Percentiles rank a stretch among this genome's conserved stretches.
Evolutionary conservation across 495 filamentous ascomycete genomes (phyloP).

Genomic region (Penicillium atrosanguineum): DNA sequence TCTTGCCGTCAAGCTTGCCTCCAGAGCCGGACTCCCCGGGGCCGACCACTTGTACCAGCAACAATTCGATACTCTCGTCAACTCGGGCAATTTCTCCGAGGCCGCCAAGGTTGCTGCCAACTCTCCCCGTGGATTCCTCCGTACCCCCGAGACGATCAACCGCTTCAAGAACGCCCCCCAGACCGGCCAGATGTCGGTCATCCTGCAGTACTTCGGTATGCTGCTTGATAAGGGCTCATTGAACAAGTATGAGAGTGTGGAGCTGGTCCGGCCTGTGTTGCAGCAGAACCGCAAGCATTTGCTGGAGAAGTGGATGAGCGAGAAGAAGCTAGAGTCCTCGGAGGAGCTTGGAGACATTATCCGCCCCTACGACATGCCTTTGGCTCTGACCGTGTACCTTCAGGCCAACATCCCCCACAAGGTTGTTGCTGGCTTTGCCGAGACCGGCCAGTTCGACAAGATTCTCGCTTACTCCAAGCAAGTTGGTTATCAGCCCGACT

Average conservation of each 20-base stretch:
- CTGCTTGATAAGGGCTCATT: slow-evolving; percentile 90
- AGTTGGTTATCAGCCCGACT: slow-evolving; percentile 86
- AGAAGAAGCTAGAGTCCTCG: slow-evolving; percentile 91
- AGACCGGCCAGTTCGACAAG: slow-evolving; percentile 93
- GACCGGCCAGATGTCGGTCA: slow-evolving; percentile 77
- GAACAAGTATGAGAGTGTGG: slow-evolving; percentile 89
- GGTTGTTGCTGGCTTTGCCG: slow-evolving; percentile 89
- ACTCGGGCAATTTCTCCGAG: slow-evolving; percentile 71
- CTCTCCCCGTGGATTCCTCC: slow-evolving; percentile 92
- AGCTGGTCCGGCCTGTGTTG: slow-evolving; percentile 88
- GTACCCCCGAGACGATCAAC: slow-evolving; percentile 90
- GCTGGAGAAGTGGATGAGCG: slow-evolving; percentile 94
- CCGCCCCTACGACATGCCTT: slow-evolving; percentile 77
- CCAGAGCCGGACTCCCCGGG: slow-evolving; percentile 86
- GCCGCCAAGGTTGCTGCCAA: slow-evolving; percentile 95
- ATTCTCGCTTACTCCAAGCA: slow-evolving; percentile 87
- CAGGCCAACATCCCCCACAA: slow-evolving; percentile 85
- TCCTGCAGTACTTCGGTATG: slow-evolving; percentile 97
- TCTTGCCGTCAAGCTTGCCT: slow-evolving; percentile 92
- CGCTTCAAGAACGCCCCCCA: slow-evolving; percentile 82
- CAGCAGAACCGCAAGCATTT: slow-evolving; percentile 92
- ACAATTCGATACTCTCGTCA: slow-evolving; percentile 84
- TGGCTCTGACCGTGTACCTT: slow-evolving; percentile 84
- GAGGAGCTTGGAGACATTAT: slow-evolving; percentile 95
- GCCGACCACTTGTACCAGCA: slow-evolving; percentile 92